Percentiles rank a stretch among this genome's conserved stretches.
Evolutionary conservation across 164 flowering plant genomes (phyloP).

Genomic region (Nymphaea thermarum): DNA sequence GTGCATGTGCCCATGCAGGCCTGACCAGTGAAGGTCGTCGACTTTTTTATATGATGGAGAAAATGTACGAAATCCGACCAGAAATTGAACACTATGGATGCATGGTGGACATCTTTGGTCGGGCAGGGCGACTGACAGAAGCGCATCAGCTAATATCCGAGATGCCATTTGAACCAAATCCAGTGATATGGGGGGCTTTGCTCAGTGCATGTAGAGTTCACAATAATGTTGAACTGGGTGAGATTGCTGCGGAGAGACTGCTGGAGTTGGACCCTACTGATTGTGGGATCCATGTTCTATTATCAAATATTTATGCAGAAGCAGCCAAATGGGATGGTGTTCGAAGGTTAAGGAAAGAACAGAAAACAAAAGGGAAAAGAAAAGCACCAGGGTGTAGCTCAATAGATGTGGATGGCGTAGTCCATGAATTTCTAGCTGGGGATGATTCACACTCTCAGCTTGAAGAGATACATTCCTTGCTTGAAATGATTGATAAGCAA

Average conservation of each 20-base stretch:
- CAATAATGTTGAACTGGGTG: slow-evolving; percentile 19
- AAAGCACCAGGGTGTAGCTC: slow-evolving; percentile 23
- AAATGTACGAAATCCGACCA: slow-evolving; percentile 5
- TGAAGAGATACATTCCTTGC: neutral
- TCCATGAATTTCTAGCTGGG: slow-evolving; percentile 16
- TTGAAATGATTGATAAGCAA: neutral
- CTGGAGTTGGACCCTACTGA: slow-evolving; percentile 21
- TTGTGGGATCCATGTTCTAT: slow-evolving; percentile 17
- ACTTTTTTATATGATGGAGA: slow-evolving; percentile 12
- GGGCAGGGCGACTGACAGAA: slow-evolving; percentile 12
- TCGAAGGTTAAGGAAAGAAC: slow-evolving; percentile 20
- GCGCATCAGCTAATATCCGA: slow-evolving; percentile 14
- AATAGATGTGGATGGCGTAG: slow-evolving; percentile 10
- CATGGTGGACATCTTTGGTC: slow-evolving; percentile 22
- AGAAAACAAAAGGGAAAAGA: slow-evolving; percentile 13
- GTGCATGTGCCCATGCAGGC: slow-evolving; percentile 24
- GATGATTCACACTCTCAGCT: slow-evolving; percentile 4
- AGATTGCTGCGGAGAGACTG: slow-evolving; percentile 14
- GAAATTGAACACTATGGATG: slow-evolving; percentile 24
- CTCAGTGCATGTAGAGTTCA: slow-evolving; percentile 24
- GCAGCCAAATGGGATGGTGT: slow-evolving; percentile 17
- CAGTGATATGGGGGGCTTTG: slow-evolving; percentile 21
- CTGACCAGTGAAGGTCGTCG: slow-evolving; percentile 15
- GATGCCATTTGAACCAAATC: slow-evolving; percentile 20
- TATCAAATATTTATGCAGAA: slow-evolving; percentile 22